Conservation (phyloP, 345 rosid species). For the Bretschneidera sinensis region DNA sequence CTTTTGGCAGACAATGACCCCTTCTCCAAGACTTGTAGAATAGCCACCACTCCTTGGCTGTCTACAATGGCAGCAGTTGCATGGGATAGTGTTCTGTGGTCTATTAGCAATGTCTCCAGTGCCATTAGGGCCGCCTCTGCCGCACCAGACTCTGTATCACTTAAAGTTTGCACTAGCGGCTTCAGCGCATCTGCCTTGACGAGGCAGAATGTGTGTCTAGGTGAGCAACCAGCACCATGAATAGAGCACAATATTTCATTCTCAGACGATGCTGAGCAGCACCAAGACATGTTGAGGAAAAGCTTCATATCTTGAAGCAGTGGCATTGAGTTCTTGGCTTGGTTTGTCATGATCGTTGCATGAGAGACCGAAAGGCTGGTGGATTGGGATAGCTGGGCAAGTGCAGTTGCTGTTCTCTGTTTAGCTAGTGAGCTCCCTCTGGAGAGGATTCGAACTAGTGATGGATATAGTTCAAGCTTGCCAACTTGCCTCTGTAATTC, state of each 20-base stretch:
- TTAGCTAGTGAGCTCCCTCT: slow-evolving; percentile 41
- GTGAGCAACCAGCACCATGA: slow-evolving; percentile 49
- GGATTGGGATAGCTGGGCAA: slow-evolving; percentile 43
- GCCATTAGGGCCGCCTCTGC: slow-evolving; percentile 48
- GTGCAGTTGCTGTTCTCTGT: slow-evolving; percentile 39
- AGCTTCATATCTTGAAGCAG: slow-evolving; percentile 17
- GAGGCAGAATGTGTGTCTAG: slow-evolving; percentile 46
- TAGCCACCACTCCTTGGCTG: slow-evolving; percentile 35
- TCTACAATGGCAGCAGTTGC: slow-evolving; percentile 41
- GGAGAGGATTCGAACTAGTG: slow-evolving; percentile 39
- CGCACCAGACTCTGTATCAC: slow-evolving; percentile 35
- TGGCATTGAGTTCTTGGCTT: slow-evolving; percentile 12
- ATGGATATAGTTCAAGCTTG: slow-evolving; percentile 35
- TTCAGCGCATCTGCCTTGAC: slow-evolving; percentile 45
- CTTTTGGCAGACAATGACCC: slow-evolving; percentile 38
- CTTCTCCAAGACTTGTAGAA: slow-evolving; percentile 44
- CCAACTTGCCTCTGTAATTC: slow-evolving; percentile 45
- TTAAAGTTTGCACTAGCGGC: slow-evolving; percentile 38
- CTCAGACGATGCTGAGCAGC: slow-evolving; percentile 32
- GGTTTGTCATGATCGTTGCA: slow-evolving; percentile 11
- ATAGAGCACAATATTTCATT: slow-evolving; percentile 23
- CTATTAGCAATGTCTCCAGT: slow-evolving; percentile 44
- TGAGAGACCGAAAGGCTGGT: slow-evolving; percentile 19
- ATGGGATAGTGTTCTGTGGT: slow-evolving; percentile 25
- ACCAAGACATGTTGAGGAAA: slow-evolving; percentile 29